Evolutionary conservation across 2,329 filamentous ascomycete species (phyloP).

Genomic region (Fusarium verticillioides): DNA sequence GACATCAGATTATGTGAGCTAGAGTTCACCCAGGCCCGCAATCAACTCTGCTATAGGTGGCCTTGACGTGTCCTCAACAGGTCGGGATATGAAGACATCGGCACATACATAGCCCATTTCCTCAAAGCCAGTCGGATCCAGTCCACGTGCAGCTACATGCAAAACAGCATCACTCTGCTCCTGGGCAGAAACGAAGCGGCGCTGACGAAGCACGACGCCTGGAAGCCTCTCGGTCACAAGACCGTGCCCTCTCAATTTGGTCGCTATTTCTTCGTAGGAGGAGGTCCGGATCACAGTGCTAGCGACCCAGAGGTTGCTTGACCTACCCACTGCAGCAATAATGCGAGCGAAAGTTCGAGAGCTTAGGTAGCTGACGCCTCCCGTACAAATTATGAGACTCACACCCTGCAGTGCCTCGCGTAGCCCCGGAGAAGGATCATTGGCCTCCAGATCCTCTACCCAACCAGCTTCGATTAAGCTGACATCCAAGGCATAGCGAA

Average conservation of each 20-base stretch:
- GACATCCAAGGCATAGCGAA: not conserved
- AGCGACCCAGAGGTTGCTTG: not conserved
- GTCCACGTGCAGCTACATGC: not conserved
- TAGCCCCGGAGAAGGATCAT: rapidly evolving
- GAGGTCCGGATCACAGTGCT: not conserved
- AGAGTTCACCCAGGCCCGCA: rapidly evolving
- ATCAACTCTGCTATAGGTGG: not conserved
- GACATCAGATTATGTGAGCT: not conserved
- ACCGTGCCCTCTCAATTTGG: not conserved
- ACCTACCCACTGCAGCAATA: not conserved
- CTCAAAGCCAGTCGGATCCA: not conserved
- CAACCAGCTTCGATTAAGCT: not conserved
- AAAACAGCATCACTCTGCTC: not conserved
- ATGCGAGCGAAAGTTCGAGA: not conserved
- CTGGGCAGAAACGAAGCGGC: not conserved
- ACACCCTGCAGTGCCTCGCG: rapidly evolving
- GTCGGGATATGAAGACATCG: not conserved
- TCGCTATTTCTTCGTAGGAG: not conserved
- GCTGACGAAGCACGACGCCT: not conserved
- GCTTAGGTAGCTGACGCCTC: not conserved
- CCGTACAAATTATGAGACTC: not conserved
- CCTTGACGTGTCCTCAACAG: rapidly evolving
- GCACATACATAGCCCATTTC: not conserved
- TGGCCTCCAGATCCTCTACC: not conserved
- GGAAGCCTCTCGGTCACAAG: not conserved